Evolutionary conservation across 2,329 filamentous ascomycete species (phyloP), one percentile per base, ranked within the genome.

Genomic region (Pezicula rhizophila): DNA sequence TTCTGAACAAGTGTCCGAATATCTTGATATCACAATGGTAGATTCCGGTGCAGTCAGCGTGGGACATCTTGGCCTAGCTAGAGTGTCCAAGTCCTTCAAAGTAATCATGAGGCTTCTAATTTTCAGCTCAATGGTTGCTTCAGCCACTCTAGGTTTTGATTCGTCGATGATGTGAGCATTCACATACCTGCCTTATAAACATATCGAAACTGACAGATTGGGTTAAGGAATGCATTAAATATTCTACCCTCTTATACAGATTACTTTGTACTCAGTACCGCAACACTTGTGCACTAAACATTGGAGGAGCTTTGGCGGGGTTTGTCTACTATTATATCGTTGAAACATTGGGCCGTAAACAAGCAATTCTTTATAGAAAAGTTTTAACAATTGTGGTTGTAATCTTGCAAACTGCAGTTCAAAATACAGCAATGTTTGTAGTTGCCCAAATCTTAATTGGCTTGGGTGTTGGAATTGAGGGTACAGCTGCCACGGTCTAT

Each of bases 191-290:
- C 15, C 10, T 4, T 10, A 38, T 7, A 12, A 8, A n/a, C 35
- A n/a, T 7, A 38, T 2, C 18, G 23, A 2, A 23, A 4, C 6
- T 23, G 6, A 38, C 14, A 15, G 35, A 15, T 18, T 8, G 35
- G 10, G 18, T 14, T 4, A n/a, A 38, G 35, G 63, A 79, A 80
- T 51, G 76, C 75, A 0, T 67, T 82, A 20, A 77, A 79, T 50
- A 80, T 82, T 50, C 60, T 82, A 14, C 76, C 77, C 0, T 72
- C 70, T 0, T 82, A 80, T 58, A 72, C 68, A 0, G 68, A 77
- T 34, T 81, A 80, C 59, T 81, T 82, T 63, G 55, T 70, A 4
- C 70, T 81, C 7, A 79, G 64, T n/a, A 60, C 72, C 0, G 71
- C 73, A 0, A 78, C 76, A 0, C 74, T 69, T 72, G 76, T 0